Evolutionary conservation across 2,329 filamentous ascomycete genomes (phyloP).

Genomic region (Monilinia fructigena): DNA sequence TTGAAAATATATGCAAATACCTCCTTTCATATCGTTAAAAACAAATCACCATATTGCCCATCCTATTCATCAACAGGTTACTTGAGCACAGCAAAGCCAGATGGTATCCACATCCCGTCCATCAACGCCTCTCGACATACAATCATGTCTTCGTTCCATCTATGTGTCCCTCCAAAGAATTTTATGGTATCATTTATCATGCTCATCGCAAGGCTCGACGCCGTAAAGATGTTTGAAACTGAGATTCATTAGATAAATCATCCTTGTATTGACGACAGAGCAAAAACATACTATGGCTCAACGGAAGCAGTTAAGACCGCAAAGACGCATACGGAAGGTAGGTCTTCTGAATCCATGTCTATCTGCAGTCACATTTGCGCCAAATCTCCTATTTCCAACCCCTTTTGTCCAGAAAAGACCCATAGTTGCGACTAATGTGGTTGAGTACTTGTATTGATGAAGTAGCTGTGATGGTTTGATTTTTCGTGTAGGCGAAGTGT

Average conservation of each 20-base stretch:
- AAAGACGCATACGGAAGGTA: conserved; percentile 15
- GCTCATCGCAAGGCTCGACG: not conserved
- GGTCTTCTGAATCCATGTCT: conserved; percentile 15
- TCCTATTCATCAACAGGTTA: not conserved
- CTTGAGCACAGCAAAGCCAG: not conserved
- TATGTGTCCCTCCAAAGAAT: not conserved
- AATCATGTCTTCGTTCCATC: not conserved
- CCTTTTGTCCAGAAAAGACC: conserved; percentile 17
- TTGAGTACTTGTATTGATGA: not conserved
- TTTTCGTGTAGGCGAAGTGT: not conserved
- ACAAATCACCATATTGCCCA: not conserved
- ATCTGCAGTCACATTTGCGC: conserved; percentile 19
- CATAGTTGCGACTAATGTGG: conserved; percentile 1
- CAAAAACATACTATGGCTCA: conserved; percentile 2
- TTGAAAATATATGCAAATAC: not conserved
- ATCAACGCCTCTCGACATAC: not conserved
- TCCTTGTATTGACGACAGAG: not conserved
- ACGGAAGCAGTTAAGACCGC: conserved; percentile 17
- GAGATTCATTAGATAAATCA: not conserved
- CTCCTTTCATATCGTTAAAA: not conserved
- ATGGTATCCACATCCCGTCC: conserved; percentile 1
- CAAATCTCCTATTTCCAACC: conserved; percentile 14
- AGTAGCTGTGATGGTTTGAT: not conserved
- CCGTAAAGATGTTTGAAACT: not conserved
- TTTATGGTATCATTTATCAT: conserved; percentile 4